A percentile compares a stretch with the other conserved stretches of the same genome.
These are phyloP conservation scores for Claviceps sp. DNA, from an alignment of 2,329 filamentous ascomycete species.

Conservation along the genomic window DNA sequence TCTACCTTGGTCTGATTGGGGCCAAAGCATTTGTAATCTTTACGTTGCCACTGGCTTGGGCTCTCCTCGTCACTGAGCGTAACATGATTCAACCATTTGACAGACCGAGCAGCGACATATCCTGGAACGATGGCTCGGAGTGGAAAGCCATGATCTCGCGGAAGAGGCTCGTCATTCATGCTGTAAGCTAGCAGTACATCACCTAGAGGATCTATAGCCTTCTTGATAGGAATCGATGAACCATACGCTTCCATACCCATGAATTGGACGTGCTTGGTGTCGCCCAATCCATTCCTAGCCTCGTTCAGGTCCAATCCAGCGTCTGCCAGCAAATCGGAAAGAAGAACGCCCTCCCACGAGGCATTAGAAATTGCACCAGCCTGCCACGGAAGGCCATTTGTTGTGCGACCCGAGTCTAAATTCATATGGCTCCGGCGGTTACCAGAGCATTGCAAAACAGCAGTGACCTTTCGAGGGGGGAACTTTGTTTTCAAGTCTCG, in stretches of 20 bases:
- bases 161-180: conserved; percentile 53
- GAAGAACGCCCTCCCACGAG: conserved; percentile 42
- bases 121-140: conserved; percentile 50
- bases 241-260: conserved; percentile 46
- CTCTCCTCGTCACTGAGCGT: conserved; percentile 54
- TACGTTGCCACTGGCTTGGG: conserved; percentile 49
- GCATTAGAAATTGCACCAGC: conserved; percentile 48
- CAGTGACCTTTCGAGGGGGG: conserved; percentile 35
- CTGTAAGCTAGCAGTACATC: conserved; percentile 54
- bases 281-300: conserved; percentile 21
- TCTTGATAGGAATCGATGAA: conserved; percentile 45
- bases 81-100: conserved; percentile 57
- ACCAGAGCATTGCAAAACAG: conserved; percentile 46
- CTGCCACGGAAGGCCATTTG: conserved; percentile 47
- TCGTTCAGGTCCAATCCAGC: conserved; percentile 35
- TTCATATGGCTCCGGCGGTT: conserved; percentile 49
- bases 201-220: conserved; percentile 43
- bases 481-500: conserved; percentile 40
- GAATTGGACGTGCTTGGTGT: conserved; percentile 42
- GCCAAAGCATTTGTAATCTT: conserved; percentile 57
- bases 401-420: conserved; percentile 25
- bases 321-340: conserved; percentile 42
- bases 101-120: conserved; percentile 51
- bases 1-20: conserved; percentile 47
- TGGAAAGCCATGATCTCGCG: conserved; percentile 53